phyloP scores from a whole-genome alignment of 2,329 filamentous ascomycete genomes.

The Colletotrichum sp. region DNA sequence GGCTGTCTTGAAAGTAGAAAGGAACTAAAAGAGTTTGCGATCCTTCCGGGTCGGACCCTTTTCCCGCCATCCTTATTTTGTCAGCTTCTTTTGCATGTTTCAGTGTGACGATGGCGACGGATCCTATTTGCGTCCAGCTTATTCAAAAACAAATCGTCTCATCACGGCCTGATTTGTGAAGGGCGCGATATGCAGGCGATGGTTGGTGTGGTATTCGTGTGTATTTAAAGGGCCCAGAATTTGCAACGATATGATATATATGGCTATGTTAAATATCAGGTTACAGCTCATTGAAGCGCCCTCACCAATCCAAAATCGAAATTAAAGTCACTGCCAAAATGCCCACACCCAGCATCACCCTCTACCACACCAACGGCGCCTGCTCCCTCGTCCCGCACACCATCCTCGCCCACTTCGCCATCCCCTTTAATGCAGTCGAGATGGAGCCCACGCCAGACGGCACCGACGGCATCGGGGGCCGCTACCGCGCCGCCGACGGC shows the following conservation, averaged over 20 bases:
- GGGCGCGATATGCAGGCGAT: not conserved
- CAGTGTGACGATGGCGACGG: not conserved
- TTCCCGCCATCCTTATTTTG: not conserved
- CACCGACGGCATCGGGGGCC: not conserved
- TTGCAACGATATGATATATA: rapidly evolving
- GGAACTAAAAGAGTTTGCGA: not conserved
- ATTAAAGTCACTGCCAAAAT: not conserved
- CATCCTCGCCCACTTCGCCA: slow-evolving; percentile 32
- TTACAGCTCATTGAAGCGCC: too few relatives aligned
- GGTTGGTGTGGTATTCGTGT: too few relatives aligned
- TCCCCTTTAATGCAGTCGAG: slow-evolving; percentile 27
- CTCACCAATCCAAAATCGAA: too few relatives aligned
- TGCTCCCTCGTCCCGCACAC: slow-evolving; percentile 34
- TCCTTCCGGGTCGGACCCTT: not conserved
- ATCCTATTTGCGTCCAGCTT: not conserved
- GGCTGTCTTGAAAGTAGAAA: rapidly evolving
- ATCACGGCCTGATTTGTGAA: not conserved
- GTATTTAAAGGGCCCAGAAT: rapidly evolving
- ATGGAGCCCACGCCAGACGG: slow-evolving; percentile 15
- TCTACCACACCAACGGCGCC: slow-evolving; percentile 33
- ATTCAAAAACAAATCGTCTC: not conserved
- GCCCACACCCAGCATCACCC: slow-evolving; percentile 22
- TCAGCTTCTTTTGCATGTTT: not conserved
- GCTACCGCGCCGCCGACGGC: slow-evolving; percentile 31
- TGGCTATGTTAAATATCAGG: too few relatives aligned